Base-by-base conservation (phyloP, 2,329 filamentous ascomycete species). In the Scopulariopsis brevicaulis region DNA sequence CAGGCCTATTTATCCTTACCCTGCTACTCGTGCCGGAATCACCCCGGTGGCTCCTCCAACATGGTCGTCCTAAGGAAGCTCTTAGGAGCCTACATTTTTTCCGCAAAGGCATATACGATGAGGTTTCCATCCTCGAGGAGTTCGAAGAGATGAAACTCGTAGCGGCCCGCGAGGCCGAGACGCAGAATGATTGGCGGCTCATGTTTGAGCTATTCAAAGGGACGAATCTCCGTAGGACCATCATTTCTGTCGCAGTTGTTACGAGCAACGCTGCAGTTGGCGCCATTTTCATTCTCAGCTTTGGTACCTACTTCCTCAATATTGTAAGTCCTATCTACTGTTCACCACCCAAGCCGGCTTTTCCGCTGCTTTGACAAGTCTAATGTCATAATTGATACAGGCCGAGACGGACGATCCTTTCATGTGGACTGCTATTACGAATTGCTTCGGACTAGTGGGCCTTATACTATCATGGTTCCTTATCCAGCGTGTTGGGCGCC, bases 191-290 rank as follows among this genome's bases (percentile, higher is more conserved):
- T 12, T 35, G 34, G 34, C 34, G 34, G 12, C 34, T 35, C 40
- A 15, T 15, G 40, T 61, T 73, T 46, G 74, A 77, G 61, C 73
- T 77, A 65, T 72, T 74, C 65, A 70, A 66, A 51, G 72, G 75
- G 59, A 71, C 74, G 1, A 65, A 77, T 63, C 66, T 74, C 22
- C 64, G 74, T 20, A 67, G 74, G 7, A 77, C 74, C 1, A 61
- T 74, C 12, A 63, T 77, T 5, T 67, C 73, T 20, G 68, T 77
- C 34, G 71, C 66, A 8, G 72, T 69, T 11, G 70, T 77, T 11
- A 72, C 68, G 1, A 69, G 72, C 1, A 74, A 77, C 61, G 74
- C 75, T 28, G 73, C 74, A 4, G 73, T 71, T 14, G 75, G 75
- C 18, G 73, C 73, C 5, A 60, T 77, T 76, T 66, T 75, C 69